A percentile compares a stretch with the other conserved stretches of the same genome.
phyloP scores from a whole-genome alignment of 176 grass and related monocot genomes.

The Aegilops umbellulata region DNA sequence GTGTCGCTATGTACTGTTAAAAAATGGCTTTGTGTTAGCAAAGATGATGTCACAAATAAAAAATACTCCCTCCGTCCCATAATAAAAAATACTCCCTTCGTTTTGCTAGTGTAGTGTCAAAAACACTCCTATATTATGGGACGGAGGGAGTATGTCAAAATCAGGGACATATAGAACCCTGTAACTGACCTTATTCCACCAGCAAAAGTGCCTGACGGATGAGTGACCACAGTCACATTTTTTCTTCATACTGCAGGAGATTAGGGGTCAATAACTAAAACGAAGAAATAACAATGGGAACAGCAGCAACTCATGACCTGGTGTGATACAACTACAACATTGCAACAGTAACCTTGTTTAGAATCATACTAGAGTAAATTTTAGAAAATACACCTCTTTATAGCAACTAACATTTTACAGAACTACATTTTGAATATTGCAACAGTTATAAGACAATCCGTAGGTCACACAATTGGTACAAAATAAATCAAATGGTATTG shows the following conservation, averaged over 20 bases:
- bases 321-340: neutral
- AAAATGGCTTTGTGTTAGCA: slow-evolving; percentile 26
- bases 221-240: slow-evolving; percentile 80
- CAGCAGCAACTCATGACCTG: neutral
- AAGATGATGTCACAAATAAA: neutral
- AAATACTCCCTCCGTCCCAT: neutral
- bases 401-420: neutral
- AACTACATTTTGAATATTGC: neutral
- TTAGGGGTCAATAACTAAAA: slow-evolving; percentile 28
- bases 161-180: slow-evolving; percentile 2
- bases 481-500: neutral
- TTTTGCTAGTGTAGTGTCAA: no score
- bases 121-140: no score
- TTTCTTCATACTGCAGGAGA: slow-evolving; percentile 58
- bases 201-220: slow-evolving; percentile 89
- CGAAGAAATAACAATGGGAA: neutral
- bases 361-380: neutral
- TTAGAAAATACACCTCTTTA: neutral
- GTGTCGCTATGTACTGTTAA: slow-evolving; percentile 67
- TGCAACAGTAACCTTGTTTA: neutral
- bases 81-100: no score
- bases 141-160: neutral
- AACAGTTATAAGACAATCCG: neutral
- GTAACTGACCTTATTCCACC: slow-evolving; percentile 87
- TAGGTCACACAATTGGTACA: neutral